These are phyloP conservation scores for Hanseniaspora lindneri DNA, from an alignment of 805 yeast genomes.

Conservation along the genomic window DNA sequence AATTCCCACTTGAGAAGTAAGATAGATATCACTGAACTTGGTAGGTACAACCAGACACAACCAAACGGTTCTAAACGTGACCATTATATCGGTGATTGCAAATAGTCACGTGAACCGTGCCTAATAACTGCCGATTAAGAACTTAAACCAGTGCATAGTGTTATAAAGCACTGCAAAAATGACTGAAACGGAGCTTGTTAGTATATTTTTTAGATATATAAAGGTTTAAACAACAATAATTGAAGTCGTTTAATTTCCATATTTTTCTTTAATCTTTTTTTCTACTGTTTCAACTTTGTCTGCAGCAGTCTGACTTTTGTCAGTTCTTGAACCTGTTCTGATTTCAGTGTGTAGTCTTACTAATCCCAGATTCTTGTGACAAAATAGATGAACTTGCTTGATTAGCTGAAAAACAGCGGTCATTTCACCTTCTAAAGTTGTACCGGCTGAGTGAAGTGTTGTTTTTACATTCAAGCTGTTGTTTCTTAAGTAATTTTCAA, in stretches of 20 bases:
- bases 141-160: too few relatives aligned
- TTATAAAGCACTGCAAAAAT: too few relatives aligned
- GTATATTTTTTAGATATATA: too few relatives aligned
- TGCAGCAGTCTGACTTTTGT: constrained; percentile 57
- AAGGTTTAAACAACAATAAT: neutral
- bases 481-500: constrained; percentile 50
- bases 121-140: too few relatives aligned
- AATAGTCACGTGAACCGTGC: too few relatives aligned
- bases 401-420: constrained; percentile 67
- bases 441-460: constrained; percentile 81
- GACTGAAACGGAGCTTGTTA: too few relatives aligned
- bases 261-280: constrained; percentile 32
- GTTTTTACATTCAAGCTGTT: constrained; percentile 44
- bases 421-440: constrained; percentile 90
- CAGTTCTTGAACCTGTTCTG: constrained; percentile 75
- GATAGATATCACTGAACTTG: too few relatives aligned
- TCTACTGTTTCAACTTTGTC: constrained; percentile 62
- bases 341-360: constrained; percentile 76
- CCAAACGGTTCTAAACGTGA: too few relatives aligned
- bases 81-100: too few relatives aligned
- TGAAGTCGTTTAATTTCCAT: constrained; percentile 13
- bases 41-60: too few relatives aligned
- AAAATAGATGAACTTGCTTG: constrained; percentile 61
- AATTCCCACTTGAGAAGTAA: too few relatives aligned
- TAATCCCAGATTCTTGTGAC: constrained; percentile 55